Evolutionary conservation across 495 filamentous ascomycete genomes (phyloP).

Genomic region (Beverwykella pulmonaria): DNA sequence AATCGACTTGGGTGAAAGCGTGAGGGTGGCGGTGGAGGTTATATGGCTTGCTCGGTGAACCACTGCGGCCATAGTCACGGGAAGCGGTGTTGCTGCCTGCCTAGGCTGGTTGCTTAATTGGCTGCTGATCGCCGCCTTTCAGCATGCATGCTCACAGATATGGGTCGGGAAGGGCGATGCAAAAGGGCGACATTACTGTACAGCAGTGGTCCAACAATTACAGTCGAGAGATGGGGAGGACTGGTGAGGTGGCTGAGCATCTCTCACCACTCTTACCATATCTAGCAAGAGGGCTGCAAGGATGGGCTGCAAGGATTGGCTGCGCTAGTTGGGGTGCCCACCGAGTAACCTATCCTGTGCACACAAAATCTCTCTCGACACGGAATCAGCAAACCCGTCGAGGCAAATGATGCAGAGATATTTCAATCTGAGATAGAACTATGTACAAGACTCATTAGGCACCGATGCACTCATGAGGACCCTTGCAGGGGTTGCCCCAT

Average conservation of each 20-base stretch:
- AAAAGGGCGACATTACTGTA: neutral
- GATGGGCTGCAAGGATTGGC: too few relatives aligned
- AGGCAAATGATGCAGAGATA: too few relatives aligned
- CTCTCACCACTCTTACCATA: too few relatives aligned
- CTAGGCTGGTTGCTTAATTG: too few relatives aligned
- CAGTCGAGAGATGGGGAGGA: neutral
- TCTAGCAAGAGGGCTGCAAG: too few relatives aligned
- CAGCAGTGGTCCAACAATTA: neutral
- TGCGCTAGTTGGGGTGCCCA: too few relatives aligned
- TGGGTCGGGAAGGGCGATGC: neutral
- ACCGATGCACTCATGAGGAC: neutral
- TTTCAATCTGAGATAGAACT: too few relatives aligned
- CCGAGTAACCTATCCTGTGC: too few relatives aligned
- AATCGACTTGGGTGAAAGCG: neutral
- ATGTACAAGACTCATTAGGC: neutral
- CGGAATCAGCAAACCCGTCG: too few relatives aligned
- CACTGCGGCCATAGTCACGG: neutral
- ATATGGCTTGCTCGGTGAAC: neutral
- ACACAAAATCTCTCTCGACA: too few relatives aligned
- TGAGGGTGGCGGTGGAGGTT: neutral
- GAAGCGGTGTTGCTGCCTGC: neutral
- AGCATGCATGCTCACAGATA: neutral
- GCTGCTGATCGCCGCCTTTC: too few relatives aligned
- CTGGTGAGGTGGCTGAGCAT: too few relatives aligned
- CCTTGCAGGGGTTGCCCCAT: slow-evolving; percentile 37